These are phyloP conservation scores for Phytophthora sp. DNA, from an alignment of 352 stramenopile species.

Conservation along the genomic window DNA sequence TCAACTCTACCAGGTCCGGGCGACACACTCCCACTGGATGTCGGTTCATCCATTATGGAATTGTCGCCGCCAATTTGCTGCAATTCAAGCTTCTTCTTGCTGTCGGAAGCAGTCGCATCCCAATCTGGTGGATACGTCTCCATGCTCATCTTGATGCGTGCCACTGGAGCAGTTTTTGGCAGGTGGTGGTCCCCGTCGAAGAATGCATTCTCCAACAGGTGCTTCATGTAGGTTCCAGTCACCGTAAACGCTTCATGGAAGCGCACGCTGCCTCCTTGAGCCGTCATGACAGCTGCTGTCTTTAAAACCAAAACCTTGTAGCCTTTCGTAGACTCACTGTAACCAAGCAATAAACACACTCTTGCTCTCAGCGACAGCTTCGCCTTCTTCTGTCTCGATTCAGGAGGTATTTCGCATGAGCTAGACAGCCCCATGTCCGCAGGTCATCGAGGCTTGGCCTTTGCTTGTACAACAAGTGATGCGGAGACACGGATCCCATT, in stretches of 20 bases:
- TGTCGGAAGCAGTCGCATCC: not conserved
- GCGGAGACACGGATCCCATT: not conserved
- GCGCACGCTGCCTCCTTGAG: not conserved
- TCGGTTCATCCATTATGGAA: not conserved
- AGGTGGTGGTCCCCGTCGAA: too few species aligned
- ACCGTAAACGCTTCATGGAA: constrained; percentile 14
- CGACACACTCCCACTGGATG: not conserved
- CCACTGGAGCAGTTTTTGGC: too few species aligned
- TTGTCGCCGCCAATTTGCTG: not conserved
- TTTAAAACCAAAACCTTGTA: too few species aligned
- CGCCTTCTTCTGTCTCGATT: constrained; percentile 15
- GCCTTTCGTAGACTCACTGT: too few species aligned
- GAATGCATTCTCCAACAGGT: too few species aligned
- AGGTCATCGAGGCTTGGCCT: too few species aligned
- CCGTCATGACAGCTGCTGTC: too few species aligned
- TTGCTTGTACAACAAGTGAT: too few species aligned
- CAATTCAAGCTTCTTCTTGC: not conserved
- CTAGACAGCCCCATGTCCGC: too few species aligned
- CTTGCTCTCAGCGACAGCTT: constrained; percentile 3
- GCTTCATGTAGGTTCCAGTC: too few species aligned
- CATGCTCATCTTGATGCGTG: too few species aligned
- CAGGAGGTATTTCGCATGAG: not conserved
- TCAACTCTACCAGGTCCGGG: not conserved
- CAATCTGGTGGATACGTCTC: constrained; percentile 5
- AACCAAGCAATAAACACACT: constrained; percentile 11